Conservation (phyloP, 768 basidiomycete genomes). For the Xerocomus brunneocitrinus region DNA sequence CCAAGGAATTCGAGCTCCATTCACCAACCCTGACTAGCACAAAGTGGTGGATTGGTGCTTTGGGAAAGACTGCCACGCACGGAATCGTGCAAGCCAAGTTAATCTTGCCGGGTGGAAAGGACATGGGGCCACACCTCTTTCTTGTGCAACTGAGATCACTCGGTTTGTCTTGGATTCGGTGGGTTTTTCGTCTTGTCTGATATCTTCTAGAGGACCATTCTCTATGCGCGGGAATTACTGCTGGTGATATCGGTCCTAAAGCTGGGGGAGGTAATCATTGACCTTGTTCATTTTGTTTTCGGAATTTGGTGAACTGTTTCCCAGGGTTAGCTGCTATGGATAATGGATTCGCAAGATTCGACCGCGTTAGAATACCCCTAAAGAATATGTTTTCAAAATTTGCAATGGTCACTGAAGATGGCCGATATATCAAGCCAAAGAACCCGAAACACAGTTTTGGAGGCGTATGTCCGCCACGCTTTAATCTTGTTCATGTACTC, state of each 20-base stretch:
- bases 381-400: slow-evolving; percentile 74
- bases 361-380: slow-evolving; percentile 62
- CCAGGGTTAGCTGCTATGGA: slow-evolving; percentile 53
- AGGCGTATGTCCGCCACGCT: slow-evolving; percentile 44
- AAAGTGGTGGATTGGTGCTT: slow-evolving; percentile 81
- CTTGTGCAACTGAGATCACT: slow-evolving; percentile 63
- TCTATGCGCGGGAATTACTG: slow-evolving; percentile 53
- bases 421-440: slow-evolving; percentile 59
- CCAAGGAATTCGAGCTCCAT: slow-evolving; percentile 68
- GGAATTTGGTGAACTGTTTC: neutral
- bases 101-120: slow-evolving; percentile 54
- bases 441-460: slow-evolving; percentile 75
- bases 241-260: slow-evolving; percentile 61
- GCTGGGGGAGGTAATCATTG: slow-evolving; percentile 29
- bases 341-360: slow-evolving; percentile 65
- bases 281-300: neutral
- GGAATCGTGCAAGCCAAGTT: slow-evolving; percentile 74
- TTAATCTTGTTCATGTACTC: neutral
- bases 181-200: neutral
- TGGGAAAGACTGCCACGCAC: slow-evolving; percentile 70
- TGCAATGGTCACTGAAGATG: slow-evolving; percentile 61
- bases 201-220: slow-evolving; percentile 49
- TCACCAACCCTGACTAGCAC: slow-evolving; percentile 69
- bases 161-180: slow-evolving; percentile 34
- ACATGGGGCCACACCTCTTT: slow-evolving; percentile 72